Base-by-base conservation (phyloP, 352 stramenopile genomes). In the Phytophthora vignae region DNA sequence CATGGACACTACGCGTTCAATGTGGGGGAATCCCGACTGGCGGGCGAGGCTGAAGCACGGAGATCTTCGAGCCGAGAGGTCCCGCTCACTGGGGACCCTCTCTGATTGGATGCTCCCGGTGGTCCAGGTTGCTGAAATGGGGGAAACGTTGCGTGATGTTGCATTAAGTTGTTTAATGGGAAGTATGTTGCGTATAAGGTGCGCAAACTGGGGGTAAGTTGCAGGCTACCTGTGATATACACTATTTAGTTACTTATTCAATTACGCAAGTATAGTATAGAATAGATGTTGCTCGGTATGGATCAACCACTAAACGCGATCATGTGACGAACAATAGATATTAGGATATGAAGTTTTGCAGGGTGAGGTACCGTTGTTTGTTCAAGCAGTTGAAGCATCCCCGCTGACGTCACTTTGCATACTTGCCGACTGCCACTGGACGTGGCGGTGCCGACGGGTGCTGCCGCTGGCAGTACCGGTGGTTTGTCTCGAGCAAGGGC, bases 311-410 rank as follows among this genome's bases (percentile, higher is more conserved):
- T 12, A n/a, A n/a, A 48, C 4, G 14, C 12, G 15, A 48, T 48
- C 15, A 19, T 4, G 15, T 19, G 14, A 17, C 12, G 14, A 48
- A 11, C 40, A 19, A 48, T 48, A 9, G 14, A 48, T 17, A 48
- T 48, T 48, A 8, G 12, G 12, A 17, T 48, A 48, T 19, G 40
- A 10, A 12, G 33, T 40, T 40, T 12, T 40, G 12, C 40, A 15
- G 40, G 14, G 40, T 4, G 17, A 11, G 15, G 40, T 42, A 49
- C 40, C 40, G 2, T 40, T 49, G 40, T 49, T 49, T 49, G 40
- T n/a, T 49, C 40, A 49, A 49, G 40, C 40, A 22, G 40, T 49
- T 49, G 15, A 49, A 21, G 40, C 40, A 49, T 49, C 40, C 40
- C 40, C 40, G 17, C 36, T 49, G 40, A 49, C 40, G 40, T 22